Evolutionary conservation across 805 yeast genomes (phyloP), one percentile per base, ranked within the genome.

Genomic region (Clavispora carvajalis): DNA sequence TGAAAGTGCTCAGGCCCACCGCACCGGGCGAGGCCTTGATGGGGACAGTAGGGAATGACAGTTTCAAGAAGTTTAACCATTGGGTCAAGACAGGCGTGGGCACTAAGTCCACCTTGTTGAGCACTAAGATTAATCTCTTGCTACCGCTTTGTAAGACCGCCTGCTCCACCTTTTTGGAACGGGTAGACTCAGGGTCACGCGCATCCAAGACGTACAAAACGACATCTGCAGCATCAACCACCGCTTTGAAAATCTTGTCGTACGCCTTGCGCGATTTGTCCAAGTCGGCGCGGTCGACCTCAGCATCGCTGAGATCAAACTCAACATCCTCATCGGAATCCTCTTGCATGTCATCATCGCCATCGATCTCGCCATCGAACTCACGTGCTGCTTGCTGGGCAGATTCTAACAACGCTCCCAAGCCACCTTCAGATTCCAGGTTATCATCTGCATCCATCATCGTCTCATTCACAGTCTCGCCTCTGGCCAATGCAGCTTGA

Each of bases 161-260:
- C 59, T 87, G 85, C 70, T 93, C 99, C 31, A 93, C 90, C 58
- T 80, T 87, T 59, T 81, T 79, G 7, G 97, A 89, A 58, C 99
- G 79, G 3, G 98, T 91, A 15, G 88, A 82, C 62, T 87, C 95
- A 40, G 99, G 99, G 63, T 93, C 96, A 63, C 99, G 82, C 1
- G 99, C 96, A 65, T 91, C 99, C 57, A 91, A 69, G n/a, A 91
- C 96, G 57, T 93, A 91, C 41, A 90, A 71, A 15, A 91, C 72
- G 40, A 91, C 96, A 60, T 91, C 99, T 2, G 97, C 73, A 17
- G 89, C 84, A 45, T 89, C 97, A 17, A 93, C 90, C 26, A 93
- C 97, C 12, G 89, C 75, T 63, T 89, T 90, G 74, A 90, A 91
- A 44, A 91, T 80, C 67, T 90, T 91, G 62, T 91, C 98, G 59